phyloP scores from a whole-genome alignment of 768 basidiomycete genomes.

The Rhodotorula toruloides region DNA sequence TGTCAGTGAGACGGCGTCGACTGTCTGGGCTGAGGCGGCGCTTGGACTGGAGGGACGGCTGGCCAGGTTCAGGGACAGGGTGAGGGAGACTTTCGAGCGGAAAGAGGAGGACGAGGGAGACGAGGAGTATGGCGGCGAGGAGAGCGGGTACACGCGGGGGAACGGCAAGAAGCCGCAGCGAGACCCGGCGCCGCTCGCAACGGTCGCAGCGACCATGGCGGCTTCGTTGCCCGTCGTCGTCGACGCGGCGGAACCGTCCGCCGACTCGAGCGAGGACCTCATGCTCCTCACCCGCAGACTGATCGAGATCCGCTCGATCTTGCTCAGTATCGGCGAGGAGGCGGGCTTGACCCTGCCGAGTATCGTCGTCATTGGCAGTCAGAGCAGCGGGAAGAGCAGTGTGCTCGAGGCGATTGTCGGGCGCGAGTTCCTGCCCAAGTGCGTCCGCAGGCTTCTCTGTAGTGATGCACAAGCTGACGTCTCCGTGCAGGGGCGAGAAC shows the following conservation, averaged over 20 bases:
- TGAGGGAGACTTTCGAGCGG: constrained; percentile 38
- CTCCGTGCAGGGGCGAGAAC: constrained; percentile 72
- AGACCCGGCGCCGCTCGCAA: neutral
- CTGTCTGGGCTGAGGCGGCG: constrained; percentile 25
- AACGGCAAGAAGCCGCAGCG: constrained; percentile 6
- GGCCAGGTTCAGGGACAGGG: neutral
- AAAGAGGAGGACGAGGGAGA: constrained; percentile 28
- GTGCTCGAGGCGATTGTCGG: constrained; percentile 96
- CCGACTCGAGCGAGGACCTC: constrained; percentile 65
- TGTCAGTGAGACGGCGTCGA: constrained; percentile 39
- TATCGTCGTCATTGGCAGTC: constrained; percentile 96
- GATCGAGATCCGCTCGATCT: constrained; percentile 89
- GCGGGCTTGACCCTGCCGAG: constrained; percentile 90
- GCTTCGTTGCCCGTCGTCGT: constrained; percentile 15
- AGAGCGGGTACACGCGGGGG: constrained; percentile 38
- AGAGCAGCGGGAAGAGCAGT: constrained; percentile 96
- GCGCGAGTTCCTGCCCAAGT: constrained; percentile 98
- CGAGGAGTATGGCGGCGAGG: constrained; percentile 44
- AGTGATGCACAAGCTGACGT: neutral
- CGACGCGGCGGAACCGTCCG: constrained; percentile 35
- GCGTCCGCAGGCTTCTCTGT: constrained; percentile 47
- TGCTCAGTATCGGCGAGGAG: constrained; percentile 93
- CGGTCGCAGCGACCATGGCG: constrained; percentile 10
- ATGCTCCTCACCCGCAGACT: constrained; percentile 91
- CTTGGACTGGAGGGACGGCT: constrained; percentile 9